A percentile compares a stretch with the other conserved stretches of the same genome.
phyloP scores from a whole-genome alignment of 2,329 filamentous ascomycete genomes.

The Huntiella abstrusa region DNA sequence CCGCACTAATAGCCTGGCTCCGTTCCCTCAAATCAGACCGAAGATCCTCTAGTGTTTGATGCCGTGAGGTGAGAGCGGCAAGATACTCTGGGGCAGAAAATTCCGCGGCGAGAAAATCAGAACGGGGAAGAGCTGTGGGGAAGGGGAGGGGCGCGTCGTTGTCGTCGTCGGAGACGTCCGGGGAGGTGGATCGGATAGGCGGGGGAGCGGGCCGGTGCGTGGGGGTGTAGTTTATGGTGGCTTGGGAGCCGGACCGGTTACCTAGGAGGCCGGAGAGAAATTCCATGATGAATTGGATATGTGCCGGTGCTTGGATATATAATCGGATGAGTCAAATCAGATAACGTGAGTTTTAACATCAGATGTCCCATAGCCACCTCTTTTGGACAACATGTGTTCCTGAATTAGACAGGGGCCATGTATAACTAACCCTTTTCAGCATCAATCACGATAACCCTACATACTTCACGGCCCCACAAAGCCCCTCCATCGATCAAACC shows the following conservation, averaged over 20 bases:
- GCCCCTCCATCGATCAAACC: background rate
- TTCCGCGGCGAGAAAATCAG: slow-evolving; percentile 56
- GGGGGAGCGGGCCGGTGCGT: slow-evolving; percentile 6
- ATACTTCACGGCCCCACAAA: background rate
- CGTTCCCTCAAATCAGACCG: slow-evolving; percentile 70
- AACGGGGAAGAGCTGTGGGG: slow-evolving; percentile 63
- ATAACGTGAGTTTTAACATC: background rate
- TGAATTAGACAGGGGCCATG: too few relatives aligned
- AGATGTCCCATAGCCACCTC: background rate
- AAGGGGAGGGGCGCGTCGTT: slow-evolving; percentile 67
- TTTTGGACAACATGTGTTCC: too few relatives aligned
- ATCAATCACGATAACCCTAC: too few relatives aligned
- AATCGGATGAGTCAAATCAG: background rate
- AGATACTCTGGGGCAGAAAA: slow-evolving; percentile 76
- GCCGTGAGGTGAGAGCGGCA: slow-evolving; percentile 56
- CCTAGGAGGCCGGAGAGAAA: background rate
- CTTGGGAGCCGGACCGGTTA: slow-evolving; percentile 4
- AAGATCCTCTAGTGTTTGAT: slow-evolving; percentile 90
- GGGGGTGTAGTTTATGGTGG: slow-evolving; percentile 7
- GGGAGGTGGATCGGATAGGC: slow-evolving; percentile 14
- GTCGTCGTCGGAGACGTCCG: slow-evolving; percentile 20
- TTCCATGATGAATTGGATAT: background rate
- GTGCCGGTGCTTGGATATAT: too few relatives aligned
- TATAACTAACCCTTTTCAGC: too few relatives aligned
- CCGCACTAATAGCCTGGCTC: slow-evolving; percentile 59